These are phyloP conservation scores for Dorcoceras hygrometricum DNA, from an alignment of 257 asterid species.

Conservation along the genomic window DNA sequence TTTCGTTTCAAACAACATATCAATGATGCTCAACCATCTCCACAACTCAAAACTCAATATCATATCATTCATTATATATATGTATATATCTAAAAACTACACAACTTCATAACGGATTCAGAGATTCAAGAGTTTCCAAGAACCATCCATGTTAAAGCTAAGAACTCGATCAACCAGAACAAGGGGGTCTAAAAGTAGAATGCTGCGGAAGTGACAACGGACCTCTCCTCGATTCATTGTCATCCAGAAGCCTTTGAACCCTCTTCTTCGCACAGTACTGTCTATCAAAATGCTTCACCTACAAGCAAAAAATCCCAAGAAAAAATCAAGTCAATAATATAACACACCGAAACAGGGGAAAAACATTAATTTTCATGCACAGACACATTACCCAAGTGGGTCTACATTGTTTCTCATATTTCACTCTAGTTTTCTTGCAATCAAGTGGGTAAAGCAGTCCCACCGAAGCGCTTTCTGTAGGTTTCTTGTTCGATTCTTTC, in stretches of 20 bases:
- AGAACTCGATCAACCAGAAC: constrained; percentile 28
- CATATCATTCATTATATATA: constrained; percentile 1
- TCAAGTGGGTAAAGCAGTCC: constrained; percentile 88
- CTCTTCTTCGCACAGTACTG: constrained; percentile 85
- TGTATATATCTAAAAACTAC: neutral
- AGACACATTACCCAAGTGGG: constrained; percentile 74
- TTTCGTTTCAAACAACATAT: neutral
- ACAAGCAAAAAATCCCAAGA: constrained; percentile 4
- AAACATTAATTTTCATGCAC: neutral
- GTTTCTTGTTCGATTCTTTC: constrained; percentile 68
- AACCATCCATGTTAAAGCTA: neutral
- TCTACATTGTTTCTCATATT: constrained; percentile 68
- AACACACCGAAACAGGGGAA: neutral
- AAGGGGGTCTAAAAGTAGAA: constrained; percentile 48
- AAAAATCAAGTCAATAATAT: constrained; percentile 1
- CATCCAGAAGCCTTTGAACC: constrained; percentile 88
- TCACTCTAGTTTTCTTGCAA: constrained; percentile 70
- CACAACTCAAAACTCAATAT: constrained; percentile 1
- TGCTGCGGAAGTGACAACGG: constrained; percentile 83
- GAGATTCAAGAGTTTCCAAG: neutral
- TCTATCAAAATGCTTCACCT: constrained; percentile 98
- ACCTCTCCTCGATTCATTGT: constrained; percentile 86
- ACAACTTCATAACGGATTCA: neutral
- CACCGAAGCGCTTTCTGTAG: constrained; percentile 73
- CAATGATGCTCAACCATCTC: neutral